These are phyloP conservation scores for Mrakia hoshinonis DNA, from an alignment of 768 basidiomycete genomes.

Conservation along the genomic window DNA sequence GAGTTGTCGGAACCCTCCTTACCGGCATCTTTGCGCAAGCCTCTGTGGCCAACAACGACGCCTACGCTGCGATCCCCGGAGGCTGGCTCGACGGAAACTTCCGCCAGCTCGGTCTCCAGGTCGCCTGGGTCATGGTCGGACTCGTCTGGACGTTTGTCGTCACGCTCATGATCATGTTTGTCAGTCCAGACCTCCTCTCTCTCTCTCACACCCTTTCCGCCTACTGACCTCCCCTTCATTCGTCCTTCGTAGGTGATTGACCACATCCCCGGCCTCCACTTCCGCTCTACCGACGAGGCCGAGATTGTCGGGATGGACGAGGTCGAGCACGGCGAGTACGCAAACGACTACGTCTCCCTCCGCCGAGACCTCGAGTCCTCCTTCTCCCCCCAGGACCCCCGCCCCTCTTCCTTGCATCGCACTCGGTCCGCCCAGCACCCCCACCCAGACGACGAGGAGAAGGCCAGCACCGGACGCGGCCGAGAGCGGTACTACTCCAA, in stretches of 20 bases:
- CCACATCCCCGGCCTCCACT: conserved; percentile 63
- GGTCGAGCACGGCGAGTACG: conserved; percentile 29
- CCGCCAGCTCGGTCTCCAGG: conserved; percentile 73
- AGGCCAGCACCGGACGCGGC: conserved; percentile 16
- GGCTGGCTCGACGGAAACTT: conserved; percentile 58
- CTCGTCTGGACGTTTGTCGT: conserved; percentile 41
- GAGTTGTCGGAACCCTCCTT: conserved; percentile 37
- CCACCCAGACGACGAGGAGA: conserved; percentile 11
- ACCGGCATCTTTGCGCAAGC: conserved; percentile 56
- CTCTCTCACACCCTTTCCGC: not conserved
- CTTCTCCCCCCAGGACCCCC: conserved; percentile 9
- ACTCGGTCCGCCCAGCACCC: not conserved
- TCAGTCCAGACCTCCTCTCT: conserved; percentile 27
- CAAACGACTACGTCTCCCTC: conserved; percentile 16
- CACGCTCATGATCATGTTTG: conserved; percentile 39
- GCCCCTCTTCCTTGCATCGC: not conserved
- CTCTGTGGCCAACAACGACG: conserved; percentile 72
- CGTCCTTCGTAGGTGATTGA: conserved; percentile 68
- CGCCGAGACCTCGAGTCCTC: conserved; percentile 21
- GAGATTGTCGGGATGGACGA: conserved; percentile 75
- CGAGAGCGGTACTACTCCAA: conserved; percentile 1
- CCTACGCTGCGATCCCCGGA: not conserved
- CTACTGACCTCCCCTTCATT: not conserved
- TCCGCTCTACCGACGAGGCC: conserved; percentile 50
- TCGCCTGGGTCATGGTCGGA: conserved; percentile 47